Evolutionary conservation across 371 early-diverging fungal genomes (phyloP), one percentile per base, ranked within the genome.

Genomic region (Rhizopus stolonifer): DNA sequence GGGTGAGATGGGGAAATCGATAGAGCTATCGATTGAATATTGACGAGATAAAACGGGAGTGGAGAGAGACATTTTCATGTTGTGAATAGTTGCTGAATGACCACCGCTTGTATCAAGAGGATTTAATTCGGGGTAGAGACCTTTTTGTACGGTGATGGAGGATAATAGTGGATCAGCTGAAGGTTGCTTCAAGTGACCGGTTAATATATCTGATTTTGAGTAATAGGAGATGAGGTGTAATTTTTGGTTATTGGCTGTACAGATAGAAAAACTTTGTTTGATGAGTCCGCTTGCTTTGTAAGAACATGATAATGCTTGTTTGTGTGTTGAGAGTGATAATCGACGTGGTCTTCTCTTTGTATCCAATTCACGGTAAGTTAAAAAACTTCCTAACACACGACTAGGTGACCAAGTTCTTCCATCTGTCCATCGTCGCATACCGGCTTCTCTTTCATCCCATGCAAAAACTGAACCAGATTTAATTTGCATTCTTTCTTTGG

Each of bases 371-470:
- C 85, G 82, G 63, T 90, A 90, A 23, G 85, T 85, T 33, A 90
- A 63, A 49, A 89, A 90, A 51, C 86, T 85, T 19, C 88, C 89
- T 9, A 80, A 70, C 2, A 89, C 86, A 18, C 92, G 80, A n/a
- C 86, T 86, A 4, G 92, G 90, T 11, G 91, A 88, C 94, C 92
- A 91, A 10, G 85, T 84, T 21, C 82, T 73, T 4, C 92, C 91
- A 61, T 93, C 94, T 0, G 94, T 93, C 94, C 94, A 93, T n/a
- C 94, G 79, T 44, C 86, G 77, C 79, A 93, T 92, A 0, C 92
- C 88, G 4, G 90, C 82, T 53, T 92, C 93, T 18, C 81, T 72
- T 66, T 93, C 93, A 62, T 89, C 90, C 85, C 89, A 92, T n/a
- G 89, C 86, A 63, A 89, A 93, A 0, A 92, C 84, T 1, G 91